Conservation (phyloP, 768 basidiomycete species). For the Tricholoma flavovirens region DNA sequence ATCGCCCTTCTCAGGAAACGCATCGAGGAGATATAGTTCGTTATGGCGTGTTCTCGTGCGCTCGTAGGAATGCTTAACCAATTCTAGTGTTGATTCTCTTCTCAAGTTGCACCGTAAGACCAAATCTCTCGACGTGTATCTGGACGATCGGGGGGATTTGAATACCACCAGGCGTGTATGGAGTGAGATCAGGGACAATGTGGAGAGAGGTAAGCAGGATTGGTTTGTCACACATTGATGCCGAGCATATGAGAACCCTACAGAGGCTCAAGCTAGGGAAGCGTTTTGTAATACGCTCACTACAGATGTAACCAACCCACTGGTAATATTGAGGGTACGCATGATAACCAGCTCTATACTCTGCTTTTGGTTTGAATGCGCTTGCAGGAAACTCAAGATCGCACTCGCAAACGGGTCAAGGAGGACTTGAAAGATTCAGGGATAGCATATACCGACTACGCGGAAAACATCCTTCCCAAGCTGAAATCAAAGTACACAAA, state of each 20-base stretch:
- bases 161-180: constrained; percentile 68
- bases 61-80: constrained; percentile 4
- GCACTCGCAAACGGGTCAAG: constrained; percentile 87
- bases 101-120: constrained; percentile 66
- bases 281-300: constrained; percentile 72
- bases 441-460: constrained; percentile 74
- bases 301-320: constrained; percentile 65
- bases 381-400: constrained; percentile 78
- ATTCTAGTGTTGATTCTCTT: constrained; percentile 64
- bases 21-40: constrained; percentile 84
- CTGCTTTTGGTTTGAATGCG: not conserved
- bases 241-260: constrained; percentile 8
- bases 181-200: constrained; percentile 79
- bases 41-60: constrained; percentile 4
- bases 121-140: constrained; percentile 58
- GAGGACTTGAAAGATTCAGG: constrained; percentile 83
- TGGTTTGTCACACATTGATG: not conserved
- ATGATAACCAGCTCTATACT: not conserved
- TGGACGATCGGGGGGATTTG: constrained; percentile 68
- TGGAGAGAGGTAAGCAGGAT: constrained; percentile 61
- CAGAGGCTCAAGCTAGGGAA: constrained; percentile 78
- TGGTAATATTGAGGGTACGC: constrained; percentile 60
- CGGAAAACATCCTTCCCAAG: constrained; percentile 73
- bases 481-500: constrained; percentile 75
- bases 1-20: constrained; percentile 48